phyloP scores from a whole-genome alignment of 352 stramenopile species.

The Phytopythium aichiense region DNA sequence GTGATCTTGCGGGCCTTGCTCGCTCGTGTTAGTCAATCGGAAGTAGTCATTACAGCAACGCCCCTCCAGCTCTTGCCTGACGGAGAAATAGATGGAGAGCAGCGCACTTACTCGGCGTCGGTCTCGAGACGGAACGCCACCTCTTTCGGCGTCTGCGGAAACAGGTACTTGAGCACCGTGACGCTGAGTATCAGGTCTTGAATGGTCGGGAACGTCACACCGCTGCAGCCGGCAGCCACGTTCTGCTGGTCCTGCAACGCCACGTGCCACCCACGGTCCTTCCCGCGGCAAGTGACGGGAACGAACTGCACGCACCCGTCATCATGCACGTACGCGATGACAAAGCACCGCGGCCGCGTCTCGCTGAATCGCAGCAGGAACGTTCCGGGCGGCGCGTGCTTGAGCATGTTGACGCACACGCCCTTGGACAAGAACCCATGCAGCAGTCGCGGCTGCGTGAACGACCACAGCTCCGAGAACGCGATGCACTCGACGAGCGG shows the following conservation, averaged over 20 bases:
- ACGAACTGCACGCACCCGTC: slow-evolving; percentile 70
- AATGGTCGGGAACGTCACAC: slow-evolving; percentile 56
- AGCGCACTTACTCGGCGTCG: slow-evolving; percentile 1
- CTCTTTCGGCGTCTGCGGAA: slow-evolving; percentile 77
- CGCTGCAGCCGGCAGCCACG: slow-evolving; percentile 14
- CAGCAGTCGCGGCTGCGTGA: slow-evolving; percentile 72
- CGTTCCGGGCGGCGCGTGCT: slow-evolving; percentile 57
- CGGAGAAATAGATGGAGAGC: neutral
- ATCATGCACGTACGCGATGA: slow-evolving; percentile 69
- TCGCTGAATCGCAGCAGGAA: slow-evolving; percentile 83
- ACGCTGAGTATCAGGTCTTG: slow-evolving; percentile 75
- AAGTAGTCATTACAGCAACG: neutral
- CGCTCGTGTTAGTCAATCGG: neutral
- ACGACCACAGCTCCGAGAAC: slow-evolving; percentile 55
- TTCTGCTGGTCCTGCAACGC: slow-evolving; percentile 32
- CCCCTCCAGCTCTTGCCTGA: neutral
- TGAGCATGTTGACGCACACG: slow-evolving; percentile 70
- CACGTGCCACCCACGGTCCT: slow-evolving; percentile 48
- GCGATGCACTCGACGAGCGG: slow-evolving; percentile 63
- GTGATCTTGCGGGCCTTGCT: neutral
- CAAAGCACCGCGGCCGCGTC: slow-evolving; percentile 54
- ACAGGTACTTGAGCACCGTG: slow-evolving; percentile 75
- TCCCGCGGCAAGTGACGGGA: slow-evolving; percentile 50
- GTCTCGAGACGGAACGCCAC: slow-evolving; percentile 38
- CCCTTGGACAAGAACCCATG: slow-evolving; percentile 83